phyloP scores from a whole-genome alignment of 352 stramenopile genomes.

The Chloridella minuta region DNA sequence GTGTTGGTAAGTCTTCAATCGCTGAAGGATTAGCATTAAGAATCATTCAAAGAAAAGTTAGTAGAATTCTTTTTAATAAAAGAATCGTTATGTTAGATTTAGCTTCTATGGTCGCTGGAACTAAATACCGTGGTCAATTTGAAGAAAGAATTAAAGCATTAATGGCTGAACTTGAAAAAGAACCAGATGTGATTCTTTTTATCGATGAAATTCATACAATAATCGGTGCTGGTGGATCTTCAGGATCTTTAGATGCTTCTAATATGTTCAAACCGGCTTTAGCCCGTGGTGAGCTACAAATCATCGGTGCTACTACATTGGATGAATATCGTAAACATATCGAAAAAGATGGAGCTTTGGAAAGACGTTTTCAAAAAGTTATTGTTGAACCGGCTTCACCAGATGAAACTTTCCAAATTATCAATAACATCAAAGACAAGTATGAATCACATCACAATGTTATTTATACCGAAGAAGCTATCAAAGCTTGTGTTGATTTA shows the following conservation, averaged over 20 bases:
- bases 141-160: slow-evolving; percentile 78
- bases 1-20: slow-evolving; percentile 68
- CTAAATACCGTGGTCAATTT: slow-evolving; percentile 92
- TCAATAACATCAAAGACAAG: no score
- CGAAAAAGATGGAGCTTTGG: slow-evolving; percentile 87
- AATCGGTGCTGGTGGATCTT: no score
- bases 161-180: slow-evolving; percentile 55
- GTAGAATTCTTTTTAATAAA: no score
- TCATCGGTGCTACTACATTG: slow-evolving; percentile 81
- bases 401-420: no score
- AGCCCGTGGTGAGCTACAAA: slow-evolving; percentile 61
- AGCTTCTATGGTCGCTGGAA: slow-evolving; percentile 68
- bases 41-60: no score
- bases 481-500: no score
- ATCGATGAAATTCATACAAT: slow-evolving; percentile 91
- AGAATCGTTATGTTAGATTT: no score
- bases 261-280: slow-evolving; percentile 93
- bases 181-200: slow-evolving; percentile 88
- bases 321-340: slow-evolving; percentile 90
- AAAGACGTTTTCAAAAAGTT: slow-evolving; percentile 82
- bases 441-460: no score
- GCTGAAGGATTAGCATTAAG: slow-evolving; percentile 64
- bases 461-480: no score
- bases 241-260: slow-evolving; percentile 81
- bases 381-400: no score